These are phyloP conservation scores for Marchantia polymorpha DNA, from an alignment of 225 moss, liverwort and hornwort genomes.

Conservation along the genomic window DNA sequence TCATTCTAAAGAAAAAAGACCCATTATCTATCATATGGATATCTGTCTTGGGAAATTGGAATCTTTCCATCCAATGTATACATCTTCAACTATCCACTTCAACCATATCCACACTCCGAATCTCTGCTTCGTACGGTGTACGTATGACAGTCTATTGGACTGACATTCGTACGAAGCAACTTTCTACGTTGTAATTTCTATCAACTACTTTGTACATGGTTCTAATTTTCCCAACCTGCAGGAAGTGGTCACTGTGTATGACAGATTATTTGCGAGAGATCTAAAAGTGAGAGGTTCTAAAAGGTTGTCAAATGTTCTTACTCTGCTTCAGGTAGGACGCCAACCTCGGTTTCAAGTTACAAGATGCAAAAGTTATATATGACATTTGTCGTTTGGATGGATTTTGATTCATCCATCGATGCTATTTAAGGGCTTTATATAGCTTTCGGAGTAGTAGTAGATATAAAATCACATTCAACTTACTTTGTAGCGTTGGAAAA, in stretches of 20 bases:
- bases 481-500: not conserved
- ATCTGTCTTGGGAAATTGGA: not conserved
- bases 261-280: slow-evolving; percentile 57
- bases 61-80: not conserved
- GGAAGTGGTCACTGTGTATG: slow-evolving; percentile 68
- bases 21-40: not conserved
- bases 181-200: no score
- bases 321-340: slow-evolving; percentile 68
- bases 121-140: not conserved
- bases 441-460: not conserved
- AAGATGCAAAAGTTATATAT: not conserved
- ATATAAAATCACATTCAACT: not conserved
- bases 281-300: slow-evolving; percentile 84
- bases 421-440: not conserved
- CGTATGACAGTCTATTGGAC: not conserved
- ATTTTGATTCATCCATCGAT: not conserved
- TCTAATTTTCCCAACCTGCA: slow-evolving; percentile 25
- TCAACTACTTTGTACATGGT: not conserved
- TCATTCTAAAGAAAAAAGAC: no score
- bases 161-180: no score
- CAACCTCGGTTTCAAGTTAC: not conserved
- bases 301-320: slow-evolving; percentile 77
- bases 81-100: not conserved
- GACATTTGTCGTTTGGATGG: not conserved
- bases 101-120: not conserved